These are phyloP conservation scores for Chlorencoelia australis DNA, from an alignment of 2,329 filamentous ascomycete species.

Conservation along the genomic window DNA sequence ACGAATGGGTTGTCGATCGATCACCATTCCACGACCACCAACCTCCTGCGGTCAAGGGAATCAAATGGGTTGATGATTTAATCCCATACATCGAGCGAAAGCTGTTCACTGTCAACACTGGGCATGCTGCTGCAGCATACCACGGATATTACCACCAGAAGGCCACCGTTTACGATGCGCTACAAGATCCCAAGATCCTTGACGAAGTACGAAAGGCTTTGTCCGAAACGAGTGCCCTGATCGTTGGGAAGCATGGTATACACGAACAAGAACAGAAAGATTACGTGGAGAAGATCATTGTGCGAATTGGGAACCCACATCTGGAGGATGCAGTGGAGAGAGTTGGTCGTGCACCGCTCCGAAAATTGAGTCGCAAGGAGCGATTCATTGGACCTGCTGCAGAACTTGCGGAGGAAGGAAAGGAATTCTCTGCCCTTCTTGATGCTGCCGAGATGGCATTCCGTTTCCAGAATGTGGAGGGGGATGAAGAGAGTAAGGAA, in stretches of 20 bases:
- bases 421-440: constrained; percentile 64
- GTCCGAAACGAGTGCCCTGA: constrained; percentile 75
- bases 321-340: constrained; percentile 90
- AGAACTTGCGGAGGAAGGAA: constrained; percentile 73
- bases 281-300: constrained; percentile 88
- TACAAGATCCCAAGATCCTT: constrained; percentile 72
- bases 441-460: constrained; percentile 84
- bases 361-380: constrained; percentile 91
- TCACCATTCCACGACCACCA: constrained; percentile 67
- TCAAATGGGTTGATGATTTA: constrained; percentile 89
- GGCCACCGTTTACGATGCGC: constrained; percentile 79
- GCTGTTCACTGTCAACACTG: constrained; percentile 98
- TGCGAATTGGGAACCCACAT: constrained; percentile 85
- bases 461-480: constrained; percentile 89
- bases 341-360: constrained; percentile 85
- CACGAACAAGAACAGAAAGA: constrained; percentile 62
- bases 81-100: constrained; percentile 97
- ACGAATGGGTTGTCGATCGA: constrained; percentile 94
- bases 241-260: constrained; percentile 81
- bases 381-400: constrained; percentile 89
- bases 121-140: constrained; percentile 92
- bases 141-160: constrained; percentile 83
- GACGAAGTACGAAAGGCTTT: constrained; percentile 70
- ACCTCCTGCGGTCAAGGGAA: constrained; percentile 69
- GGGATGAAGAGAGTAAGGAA: constrained; percentile 80